Percentiles rank a stretch among this genome's conserved stretches.
These are phyloP conservation scores for Skeletonema costatum DNA, from an alignment of 108 stramenopile genomes.

Conservation along the genomic window DNA sequence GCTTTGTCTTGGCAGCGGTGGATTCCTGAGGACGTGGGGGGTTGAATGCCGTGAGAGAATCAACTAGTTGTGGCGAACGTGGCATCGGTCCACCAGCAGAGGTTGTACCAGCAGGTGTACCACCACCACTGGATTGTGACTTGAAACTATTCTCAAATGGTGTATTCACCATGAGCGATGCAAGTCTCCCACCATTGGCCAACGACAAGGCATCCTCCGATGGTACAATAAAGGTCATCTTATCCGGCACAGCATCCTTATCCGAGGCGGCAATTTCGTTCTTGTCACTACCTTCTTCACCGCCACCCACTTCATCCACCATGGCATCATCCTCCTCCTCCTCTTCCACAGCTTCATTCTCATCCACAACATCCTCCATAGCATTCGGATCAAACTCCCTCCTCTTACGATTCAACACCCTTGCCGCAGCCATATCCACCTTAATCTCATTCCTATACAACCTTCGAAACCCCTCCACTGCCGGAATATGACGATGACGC, in stretches of 20 bases:
- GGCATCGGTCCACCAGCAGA: constrained; percentile 17
- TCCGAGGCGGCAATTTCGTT: not conserved
- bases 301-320: constrained; percentile 16
- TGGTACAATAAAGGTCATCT: constrained; percentile 22
- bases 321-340: constrained; percentile 5
- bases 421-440: constrained; percentile 66
- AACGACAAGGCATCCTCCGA: constrained; percentile 44
- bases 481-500: constrained; percentile 76
- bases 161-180: constrained; percentile 45
- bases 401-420: constrained; percentile 20
- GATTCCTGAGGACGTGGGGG: constrained; percentile 90
- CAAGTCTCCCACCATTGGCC: constrained; percentile 33
- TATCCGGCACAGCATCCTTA: not conserved
- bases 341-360: not conserved
- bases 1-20: constrained; percentile 73
- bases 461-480: constrained; percentile 79
- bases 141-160: constrained; percentile 37
- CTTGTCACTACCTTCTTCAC: not conserved
- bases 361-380: not conserved
- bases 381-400: not conserved
- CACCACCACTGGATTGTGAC: constrained; percentile 39
- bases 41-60: constrained; percentile 75
- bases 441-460: constrained; percentile 79
- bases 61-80: constrained; percentile 63
- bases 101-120: constrained; percentile 2